These are phyloP conservation scores for Moniliella sp. DNA, from an alignment of 1,284 basidiomycete species.

Conservation along the genomic window DNA sequence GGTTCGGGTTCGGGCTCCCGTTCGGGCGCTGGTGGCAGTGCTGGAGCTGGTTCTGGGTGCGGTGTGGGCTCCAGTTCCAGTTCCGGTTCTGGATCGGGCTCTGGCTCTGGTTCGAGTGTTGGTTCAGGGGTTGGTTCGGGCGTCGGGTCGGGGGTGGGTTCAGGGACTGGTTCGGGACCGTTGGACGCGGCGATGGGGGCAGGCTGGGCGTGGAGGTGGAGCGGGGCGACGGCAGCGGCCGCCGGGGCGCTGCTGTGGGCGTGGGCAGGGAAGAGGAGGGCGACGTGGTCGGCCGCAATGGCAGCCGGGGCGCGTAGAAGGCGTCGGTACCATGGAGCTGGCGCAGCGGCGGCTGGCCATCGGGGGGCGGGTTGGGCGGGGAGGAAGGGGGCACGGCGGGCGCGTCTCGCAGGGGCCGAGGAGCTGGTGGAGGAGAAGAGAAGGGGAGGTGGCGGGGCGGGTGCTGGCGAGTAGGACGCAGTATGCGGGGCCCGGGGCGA, in stretches of 20 bases:
- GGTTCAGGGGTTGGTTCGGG: no score
- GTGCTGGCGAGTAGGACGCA: conserved; percentile 8
- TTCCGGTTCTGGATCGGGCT: no score
- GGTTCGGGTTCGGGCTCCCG: no score
- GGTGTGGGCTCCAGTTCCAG: no score
- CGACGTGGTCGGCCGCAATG: conserved; percentile 8
- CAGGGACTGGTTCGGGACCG: no score
- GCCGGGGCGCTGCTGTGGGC: conserved; percentile 1
- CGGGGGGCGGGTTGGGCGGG: background rate
- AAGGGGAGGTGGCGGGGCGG: background rate
- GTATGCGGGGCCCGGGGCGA: conserved; percentile 6
- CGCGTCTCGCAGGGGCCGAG: background rate
- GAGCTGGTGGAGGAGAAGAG: background rate
- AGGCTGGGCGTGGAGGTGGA: conserved; percentile 1
- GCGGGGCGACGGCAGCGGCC: conserved; percentile 1
- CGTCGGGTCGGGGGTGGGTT: no score
- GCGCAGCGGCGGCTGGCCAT: conserved; percentile 1
- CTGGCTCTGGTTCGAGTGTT: background rate
- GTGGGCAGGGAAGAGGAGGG: conserved; percentile 10
- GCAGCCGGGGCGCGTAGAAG: conserved; percentile 9
- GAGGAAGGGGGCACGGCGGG: background rate
- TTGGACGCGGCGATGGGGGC: no score
- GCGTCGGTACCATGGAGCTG: conserved; percentile 5
- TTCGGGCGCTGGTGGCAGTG: no score
- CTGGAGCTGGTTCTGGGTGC: no score